These are phyloP conservation scores for Trichoderma citrinoviride DNA, from an alignment of 2,329 filamentous ascomycete species.

Conservation along the genomic window DNA sequence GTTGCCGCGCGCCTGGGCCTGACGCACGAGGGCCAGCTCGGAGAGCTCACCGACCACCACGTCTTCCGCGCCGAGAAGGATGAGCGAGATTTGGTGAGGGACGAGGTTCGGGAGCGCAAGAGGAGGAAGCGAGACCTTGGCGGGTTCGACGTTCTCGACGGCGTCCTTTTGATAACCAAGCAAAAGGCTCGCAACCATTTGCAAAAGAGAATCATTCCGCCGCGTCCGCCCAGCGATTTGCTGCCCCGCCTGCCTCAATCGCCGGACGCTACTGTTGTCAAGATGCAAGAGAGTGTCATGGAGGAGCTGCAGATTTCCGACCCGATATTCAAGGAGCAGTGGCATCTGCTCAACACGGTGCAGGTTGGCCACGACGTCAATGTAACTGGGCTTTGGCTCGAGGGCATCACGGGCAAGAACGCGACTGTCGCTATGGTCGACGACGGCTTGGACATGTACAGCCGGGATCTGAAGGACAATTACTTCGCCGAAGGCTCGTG, in stretches of 20 bases:
- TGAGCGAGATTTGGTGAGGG: constrained; percentile 57
- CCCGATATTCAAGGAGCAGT: constrained; percentile 90
- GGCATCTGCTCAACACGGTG: constrained; percentile 86
- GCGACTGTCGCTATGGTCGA: constrained; percentile 92
- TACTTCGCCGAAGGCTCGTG: constrained; percentile 92
- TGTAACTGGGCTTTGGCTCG: constrained; percentile 88
- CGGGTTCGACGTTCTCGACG: constrained; percentile 62
- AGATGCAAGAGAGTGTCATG: constrained; percentile 60
- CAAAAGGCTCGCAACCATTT: constrained; percentile 53
- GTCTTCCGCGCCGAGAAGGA: constrained; percentile 74
- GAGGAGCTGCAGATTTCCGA: constrained; percentile 72
- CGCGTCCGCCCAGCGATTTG: constrained; percentile 34
- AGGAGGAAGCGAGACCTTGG: constrained; percentile 60
- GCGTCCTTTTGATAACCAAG: constrained; percentile 77
- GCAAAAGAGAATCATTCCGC: constrained; percentile 51
- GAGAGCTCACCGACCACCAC: constrained; percentile 76
- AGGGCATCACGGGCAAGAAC: constrained; percentile 86
- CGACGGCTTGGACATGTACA: constrained; percentile 94
- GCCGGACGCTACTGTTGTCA: constrained; percentile 45
- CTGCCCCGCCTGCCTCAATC: constrained; percentile 23
- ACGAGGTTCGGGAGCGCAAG: constrained; percentile 52
- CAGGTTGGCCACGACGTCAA: constrained; percentile 90
- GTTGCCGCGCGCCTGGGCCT: constrained; percentile 73
- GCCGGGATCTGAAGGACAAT: constrained; percentile 85
- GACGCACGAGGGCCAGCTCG: constrained; percentile 75